A percentile compares a stretch with the other conserved stretches of the same genome.
phyloP scores from a whole-genome alignment of 768 basidiomycete species.

The Lactifluus hygrophoroides region DNA sequence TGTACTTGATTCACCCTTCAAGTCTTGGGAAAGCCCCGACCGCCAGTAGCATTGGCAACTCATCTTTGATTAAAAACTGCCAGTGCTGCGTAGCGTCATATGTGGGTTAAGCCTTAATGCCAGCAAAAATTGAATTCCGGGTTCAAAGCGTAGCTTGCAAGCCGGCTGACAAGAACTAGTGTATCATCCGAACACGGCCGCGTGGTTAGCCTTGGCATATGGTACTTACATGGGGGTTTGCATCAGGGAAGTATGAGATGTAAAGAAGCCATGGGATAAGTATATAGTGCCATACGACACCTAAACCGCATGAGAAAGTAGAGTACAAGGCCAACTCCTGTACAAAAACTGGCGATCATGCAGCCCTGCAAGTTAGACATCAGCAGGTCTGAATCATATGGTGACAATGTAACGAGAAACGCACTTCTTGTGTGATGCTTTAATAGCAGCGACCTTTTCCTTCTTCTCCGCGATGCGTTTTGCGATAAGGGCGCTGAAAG shows the following conservation, averaged over 20 bases:
- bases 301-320: conserved; percentile 9
- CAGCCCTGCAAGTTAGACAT: conserved; percentile 7
- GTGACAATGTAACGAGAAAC: conserved; percentile 18
- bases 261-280: conserved; percentile 11
- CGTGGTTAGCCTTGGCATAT: background rate
- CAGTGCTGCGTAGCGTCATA: background rate
- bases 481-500: conserved; percentile 53
- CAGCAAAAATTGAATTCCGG: background rate
- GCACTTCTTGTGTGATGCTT: conserved; percentile 72
- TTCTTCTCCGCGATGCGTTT: conserved; percentile 94
- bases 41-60: background rate
- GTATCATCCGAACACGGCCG: background rate
- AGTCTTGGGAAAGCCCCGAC: background rate
- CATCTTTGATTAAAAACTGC: background rate
- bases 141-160: no score
- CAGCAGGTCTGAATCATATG: background rate
- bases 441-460: conserved; percentile 80
- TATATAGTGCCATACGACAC: conserved; percentile 12
- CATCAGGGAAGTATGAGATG: conserved; percentile 9
- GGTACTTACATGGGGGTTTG: conserved; percentile 5
- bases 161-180: background rate
- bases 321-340: background rate
- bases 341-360: conserved; percentile 5
- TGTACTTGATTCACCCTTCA: no score
- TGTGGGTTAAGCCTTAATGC: background rate